A percentile compares a stretch with the other conserved stretches of the same genome.
Evolutionary conservation across 2,329 filamentous ascomycete genomes (phyloP).

Genomic region (Malbranchea zuffiana): DNA sequence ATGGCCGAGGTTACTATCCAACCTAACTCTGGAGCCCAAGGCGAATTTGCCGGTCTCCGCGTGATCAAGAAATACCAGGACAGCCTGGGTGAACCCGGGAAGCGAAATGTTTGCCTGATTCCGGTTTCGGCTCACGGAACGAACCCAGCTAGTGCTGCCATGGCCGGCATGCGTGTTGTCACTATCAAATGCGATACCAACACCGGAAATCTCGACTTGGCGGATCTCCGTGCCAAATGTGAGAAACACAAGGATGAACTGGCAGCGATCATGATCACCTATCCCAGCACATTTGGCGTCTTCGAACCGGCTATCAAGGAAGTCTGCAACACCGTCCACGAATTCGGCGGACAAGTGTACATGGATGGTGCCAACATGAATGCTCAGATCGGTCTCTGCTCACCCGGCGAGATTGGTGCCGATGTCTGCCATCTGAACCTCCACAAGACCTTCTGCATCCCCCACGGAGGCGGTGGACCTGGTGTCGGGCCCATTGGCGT

Average conservation of each 20-base stretch:
- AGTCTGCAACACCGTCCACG: constrained; percentile 74
- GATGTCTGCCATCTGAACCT: constrained; percentile 96
- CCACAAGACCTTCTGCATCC: constrained; percentile 98
- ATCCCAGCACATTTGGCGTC: constrained; percentile 88
- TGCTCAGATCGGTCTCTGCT: constrained; percentile 90
- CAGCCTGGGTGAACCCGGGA: constrained; percentile 47
- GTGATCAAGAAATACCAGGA: constrained; percentile 79
- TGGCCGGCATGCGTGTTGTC: constrained; percentile 91
- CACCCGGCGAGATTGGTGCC: constrained; percentile 86
- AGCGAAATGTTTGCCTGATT: constrained; percentile 84
- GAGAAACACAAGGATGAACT: constrained; percentile 76
- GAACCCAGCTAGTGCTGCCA: constrained; percentile 87
- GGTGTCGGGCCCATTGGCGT: constrained; percentile 92
- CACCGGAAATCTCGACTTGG: constrained; percentile 82
- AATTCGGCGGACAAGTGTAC: constrained; percentile 85
- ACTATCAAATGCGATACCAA: constrained; percentile 79
- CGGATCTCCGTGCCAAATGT: constrained; percentile 76
- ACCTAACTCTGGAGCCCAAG: constrained; percentile 92
- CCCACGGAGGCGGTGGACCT: constrained; percentile 86
- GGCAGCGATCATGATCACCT: constrained; percentile 92
- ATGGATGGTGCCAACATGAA: constrained; percentile 99
- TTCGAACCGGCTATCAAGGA: constrained; percentile 84
- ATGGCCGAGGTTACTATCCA: constrained; percentile 85
- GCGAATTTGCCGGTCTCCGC: constrained; percentile 82
- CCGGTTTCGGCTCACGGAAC: constrained; percentile 92